These are phyloP conservation scores for Beauveria australis DNA, from an alignment of 2,329 filamentous ascomycete genomes.

Conservation along the genomic window DNA sequence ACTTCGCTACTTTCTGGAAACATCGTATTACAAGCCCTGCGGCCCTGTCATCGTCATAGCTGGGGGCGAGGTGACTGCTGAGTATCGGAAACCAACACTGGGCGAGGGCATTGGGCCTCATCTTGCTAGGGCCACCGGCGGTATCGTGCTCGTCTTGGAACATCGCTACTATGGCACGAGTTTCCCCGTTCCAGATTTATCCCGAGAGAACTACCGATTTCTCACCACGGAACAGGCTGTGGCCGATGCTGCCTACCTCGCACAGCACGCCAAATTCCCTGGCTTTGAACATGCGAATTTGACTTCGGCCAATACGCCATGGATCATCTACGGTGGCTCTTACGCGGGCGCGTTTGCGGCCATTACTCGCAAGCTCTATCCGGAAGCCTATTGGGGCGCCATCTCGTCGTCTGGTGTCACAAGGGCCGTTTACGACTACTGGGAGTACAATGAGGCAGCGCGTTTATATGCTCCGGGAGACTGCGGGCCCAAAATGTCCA, in stretches of 20 bases:
- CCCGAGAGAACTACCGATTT: conserved; percentile 65
- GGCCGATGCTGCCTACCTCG: conserved; percentile 76
- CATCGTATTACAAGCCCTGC: conserved; percentile 63
- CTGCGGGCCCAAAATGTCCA: conserved; percentile 58
- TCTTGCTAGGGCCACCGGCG: conserved; percentile 61
- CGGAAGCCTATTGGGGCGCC: conserved; percentile 67
- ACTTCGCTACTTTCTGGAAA: conserved; percentile 77
- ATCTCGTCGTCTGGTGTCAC: conserved; percentile 78
- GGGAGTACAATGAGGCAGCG: conserved; percentile 49
- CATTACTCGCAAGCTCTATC: conserved; percentile 67
- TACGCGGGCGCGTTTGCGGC: conserved; percentile 77
- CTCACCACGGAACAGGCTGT: conserved; percentile 76
- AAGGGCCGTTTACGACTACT: conserved; percentile 70
- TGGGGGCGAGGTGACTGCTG: conserved; percentile 59
- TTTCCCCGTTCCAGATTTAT: conserved; percentile 58
- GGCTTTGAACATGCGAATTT: conserved; percentile 61
- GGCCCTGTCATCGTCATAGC: conserved; percentile 75
- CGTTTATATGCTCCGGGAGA: conserved; percentile 42
- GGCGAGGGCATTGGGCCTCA: conserved; percentile 70
- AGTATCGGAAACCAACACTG: conserved; percentile 56
- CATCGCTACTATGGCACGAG: conserved; percentile 81
- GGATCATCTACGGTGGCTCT: conserved; percentile 74
- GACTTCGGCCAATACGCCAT: conserved; percentile 57
- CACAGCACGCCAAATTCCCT: conserved; percentile 60
- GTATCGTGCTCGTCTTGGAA: conserved; percentile 73